These are phyloP conservation scores for Termitomyces sp. DNA, from an alignment of 768 basidiomycete genomes.

Conservation along the genomic window DNA sequence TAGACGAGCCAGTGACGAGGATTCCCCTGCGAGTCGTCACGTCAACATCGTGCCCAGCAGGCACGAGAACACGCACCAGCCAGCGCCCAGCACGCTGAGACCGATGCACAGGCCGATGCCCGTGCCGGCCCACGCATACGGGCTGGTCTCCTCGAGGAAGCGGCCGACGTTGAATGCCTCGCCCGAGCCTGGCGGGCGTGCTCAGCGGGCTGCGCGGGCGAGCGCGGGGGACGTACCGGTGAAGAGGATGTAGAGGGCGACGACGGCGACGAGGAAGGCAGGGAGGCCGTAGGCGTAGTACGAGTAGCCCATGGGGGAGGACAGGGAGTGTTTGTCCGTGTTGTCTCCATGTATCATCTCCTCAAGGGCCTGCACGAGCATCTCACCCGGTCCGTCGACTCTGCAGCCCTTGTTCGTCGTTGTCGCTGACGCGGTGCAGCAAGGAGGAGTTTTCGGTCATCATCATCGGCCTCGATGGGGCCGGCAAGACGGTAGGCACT, in stretches of 20 bases:
- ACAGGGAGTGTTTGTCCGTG: constrained; percentile 8
- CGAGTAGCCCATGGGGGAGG: constrained; percentile 35
- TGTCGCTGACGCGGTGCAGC: constrained; percentile 31
- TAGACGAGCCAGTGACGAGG: constrained; percentile 93
- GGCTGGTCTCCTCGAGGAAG: constrained; percentile 91
- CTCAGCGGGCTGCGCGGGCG: too few species aligned
- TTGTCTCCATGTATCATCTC: constrained; percentile 78
- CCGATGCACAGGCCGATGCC: constrained; percentile 94
- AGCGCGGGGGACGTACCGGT: constrained; percentile 64
- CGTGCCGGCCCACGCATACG: constrained; percentile 86
- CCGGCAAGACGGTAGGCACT: constrained; percentile 77
- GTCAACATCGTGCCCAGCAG: constrained; percentile 3
- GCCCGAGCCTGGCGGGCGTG: too few species aligned
- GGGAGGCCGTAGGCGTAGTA: constrained; percentile 72
- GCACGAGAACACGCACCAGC: constrained; percentile 59
- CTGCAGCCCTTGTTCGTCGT: neutral
- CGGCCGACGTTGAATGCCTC: constrained; percentile 92
- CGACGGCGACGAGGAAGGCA: constrained; percentile 51
- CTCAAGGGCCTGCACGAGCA: constrained; percentile 89
- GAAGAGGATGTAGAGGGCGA: constrained; percentile 85
- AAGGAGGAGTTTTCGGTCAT: constrained; percentile 92
- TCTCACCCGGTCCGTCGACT: constrained; percentile 59
- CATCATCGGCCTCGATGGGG: constrained; percentile 89
- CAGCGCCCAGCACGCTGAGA: constrained; percentile 89
- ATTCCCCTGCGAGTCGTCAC: constrained; percentile 71